Conservation (phyloP, 306 rosid species). For the Vicia faba region DNA sequence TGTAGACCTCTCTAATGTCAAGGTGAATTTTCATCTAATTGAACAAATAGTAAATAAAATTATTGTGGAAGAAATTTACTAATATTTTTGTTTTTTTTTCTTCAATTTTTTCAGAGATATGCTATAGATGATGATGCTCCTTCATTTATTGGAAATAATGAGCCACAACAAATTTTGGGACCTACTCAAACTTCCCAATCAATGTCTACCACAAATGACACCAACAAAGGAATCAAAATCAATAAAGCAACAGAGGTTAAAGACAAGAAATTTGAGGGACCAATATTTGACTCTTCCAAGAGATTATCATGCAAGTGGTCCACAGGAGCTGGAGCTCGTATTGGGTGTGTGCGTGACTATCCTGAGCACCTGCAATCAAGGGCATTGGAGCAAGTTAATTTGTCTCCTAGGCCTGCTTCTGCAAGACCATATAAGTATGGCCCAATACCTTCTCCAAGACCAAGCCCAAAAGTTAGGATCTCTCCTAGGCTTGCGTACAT, state of each 20-base stretch:
- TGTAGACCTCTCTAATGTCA: constrained; percentile 83
- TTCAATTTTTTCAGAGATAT: constrained; percentile 52
- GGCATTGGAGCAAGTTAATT: constrained; percentile 85
- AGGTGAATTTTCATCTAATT: constrained; percentile 47
- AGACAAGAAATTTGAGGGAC: constrained; percentile 37
- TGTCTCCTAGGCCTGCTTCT: constrained; percentile 67
- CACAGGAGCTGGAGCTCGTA: constrained; percentile 80
- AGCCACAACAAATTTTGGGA: constrained; percentile 35
- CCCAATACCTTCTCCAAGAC: constrained; percentile 97
- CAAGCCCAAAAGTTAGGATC: constrained; percentile 82
- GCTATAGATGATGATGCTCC: constrained; percentile 80
- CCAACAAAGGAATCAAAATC: constrained; percentile 18
- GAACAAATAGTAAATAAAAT: not conserved
- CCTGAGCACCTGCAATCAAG: constrained; percentile 78
- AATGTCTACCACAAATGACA: not conserved
- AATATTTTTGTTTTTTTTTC: not conserved
- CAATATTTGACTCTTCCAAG: constrained; percentile 47
- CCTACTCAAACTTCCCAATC: constrained; percentile 33
- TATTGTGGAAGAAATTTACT: not conserved
- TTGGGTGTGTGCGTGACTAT: constrained; percentile 95
- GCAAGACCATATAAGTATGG: constrained; percentile 50
- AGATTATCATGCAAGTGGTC: constrained; percentile 84
- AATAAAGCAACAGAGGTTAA: constrained; percentile 35
- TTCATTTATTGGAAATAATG: constrained; percentile 43
- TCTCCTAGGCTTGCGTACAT: constrained; percentile 82